Base-by-base conservation (phyloP, 106 monocot species). In the Vanilla planifolia region DNA sequence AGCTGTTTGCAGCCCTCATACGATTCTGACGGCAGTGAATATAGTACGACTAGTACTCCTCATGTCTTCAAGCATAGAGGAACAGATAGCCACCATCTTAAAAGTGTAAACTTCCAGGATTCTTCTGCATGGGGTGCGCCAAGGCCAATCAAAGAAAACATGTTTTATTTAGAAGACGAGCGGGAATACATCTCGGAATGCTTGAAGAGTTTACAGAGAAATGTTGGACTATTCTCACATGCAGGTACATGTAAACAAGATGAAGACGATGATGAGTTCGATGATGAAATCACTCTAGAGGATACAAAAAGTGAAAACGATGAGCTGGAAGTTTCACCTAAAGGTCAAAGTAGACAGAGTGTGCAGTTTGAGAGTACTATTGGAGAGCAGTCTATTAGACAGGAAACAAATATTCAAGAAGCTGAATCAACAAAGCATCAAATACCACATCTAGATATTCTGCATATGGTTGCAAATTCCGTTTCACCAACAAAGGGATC, bases 151-250 rank as follows among this genome's bases (percentile, higher is more conserved):
- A 75, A 66, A 43, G 59, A 71, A 46, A 65, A 67, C 7, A 37
- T 71, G 26, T 44, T 68, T 13, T 61, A 71, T 64, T 78, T 86
- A 58, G 85, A 82, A 68, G 83, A 83, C 37, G 89, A 89, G 51
- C 82, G 73, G 68, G 60, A 59, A 15, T 75, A 80, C 26, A 83
- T 89, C 39, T 72, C 47, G 23, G 74, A 73, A 68, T 72, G 64
- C 41, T 61, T 89, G 24, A 75, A 60, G 44, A 73, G 57, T 27
- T 64, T 94, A 56, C 75, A 85, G 66, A 85, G 73, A 67, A 89
- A 75, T 44, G 61, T 85, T 43, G 27, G 43, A 23, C 0, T 68
- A 8, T 53, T 58, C 42, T 62, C 65, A 7, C 29, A 6, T 53
- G 47, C 26, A 44, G 63, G 62, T 61, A 46, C 5, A 4, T 67